phyloP scores from a whole-genome alignment of 495 filamentous ascomycete genomes.

The Thermochaetoides thermophila region DNA sequence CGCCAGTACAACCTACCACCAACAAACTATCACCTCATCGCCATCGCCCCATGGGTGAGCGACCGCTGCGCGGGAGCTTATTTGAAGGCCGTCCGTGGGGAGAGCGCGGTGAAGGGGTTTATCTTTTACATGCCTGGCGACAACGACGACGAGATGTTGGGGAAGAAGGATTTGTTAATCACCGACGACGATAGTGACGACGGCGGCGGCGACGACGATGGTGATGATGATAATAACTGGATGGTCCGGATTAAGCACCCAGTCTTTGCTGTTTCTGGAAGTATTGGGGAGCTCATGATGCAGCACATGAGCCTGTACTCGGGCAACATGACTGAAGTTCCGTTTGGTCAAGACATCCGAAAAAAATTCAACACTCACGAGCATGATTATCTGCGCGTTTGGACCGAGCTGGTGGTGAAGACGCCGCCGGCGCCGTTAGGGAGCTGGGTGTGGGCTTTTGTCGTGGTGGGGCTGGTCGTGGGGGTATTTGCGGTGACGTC shows the following conservation, averaged over 20 bases:
- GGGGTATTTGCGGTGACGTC: conserved; percentile 49
- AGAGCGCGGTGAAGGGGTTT: conserved; percentile 45
- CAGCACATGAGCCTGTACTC: conserved; percentile 57
- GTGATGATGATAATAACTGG: conserved; percentile 52
- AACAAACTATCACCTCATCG: conserved; percentile 49
- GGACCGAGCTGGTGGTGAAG: conserved; percentile 30
- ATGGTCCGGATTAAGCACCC: conserved; percentile 50
- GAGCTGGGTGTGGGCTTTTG: conserved; percentile 72
- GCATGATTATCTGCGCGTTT: conserved; percentile 38
- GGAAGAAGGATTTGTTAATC: too few relatives aligned
- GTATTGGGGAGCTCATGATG: conserved; percentile 52
- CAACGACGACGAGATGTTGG: conserved; percentile 49
- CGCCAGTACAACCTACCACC: conserved; percentile 52
- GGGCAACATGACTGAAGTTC: conserved; percentile 46
- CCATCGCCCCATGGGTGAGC: conserved; percentile 78
- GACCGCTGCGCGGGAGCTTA: conserved; percentile 53
- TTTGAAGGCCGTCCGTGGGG: conserved; percentile 44
- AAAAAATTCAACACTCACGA: conserved; percentile 50
- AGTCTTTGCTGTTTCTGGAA: conserved; percentile 67
- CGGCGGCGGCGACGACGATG: too few relatives aligned
- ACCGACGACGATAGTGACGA: too few relatives aligned
- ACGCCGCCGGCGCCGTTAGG: conserved; percentile 31
- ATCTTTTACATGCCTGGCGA: conserved; percentile 57
- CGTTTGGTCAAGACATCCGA: conserved; percentile 40
- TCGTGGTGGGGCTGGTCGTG: conserved; percentile 62